Percentiles rank a stretch among this genome's conserved stretches.
Evolutionary conservation across 2,329 filamentous ascomycete species (phyloP).

Genomic region (Penicillium capsulatum): DNA sequence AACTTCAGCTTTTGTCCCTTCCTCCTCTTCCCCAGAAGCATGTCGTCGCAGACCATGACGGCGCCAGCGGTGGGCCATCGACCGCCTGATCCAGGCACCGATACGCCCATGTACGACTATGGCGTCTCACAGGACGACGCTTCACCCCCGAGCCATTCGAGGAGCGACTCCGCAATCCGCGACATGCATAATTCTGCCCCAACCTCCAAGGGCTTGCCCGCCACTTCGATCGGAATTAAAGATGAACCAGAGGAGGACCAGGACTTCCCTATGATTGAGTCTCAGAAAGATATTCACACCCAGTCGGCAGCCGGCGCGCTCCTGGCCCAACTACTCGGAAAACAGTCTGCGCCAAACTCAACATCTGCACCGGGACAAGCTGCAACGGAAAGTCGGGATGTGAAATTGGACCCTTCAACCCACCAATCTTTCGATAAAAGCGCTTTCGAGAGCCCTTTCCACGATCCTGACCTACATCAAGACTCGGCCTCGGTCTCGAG

Average conservation of each 20-base stretch:
- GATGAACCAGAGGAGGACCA: constrained; percentile 27
- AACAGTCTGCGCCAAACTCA: constrained; percentile 25
- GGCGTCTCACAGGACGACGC: constrained; percentile 26
- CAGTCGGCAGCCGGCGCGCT: constrained; percentile 42
- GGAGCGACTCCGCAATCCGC: constrained; percentile 39
- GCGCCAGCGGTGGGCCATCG: constrained; percentile 46
- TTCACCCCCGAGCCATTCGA: constrained; percentile 27
- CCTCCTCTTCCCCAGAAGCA: constrained; percentile 33
- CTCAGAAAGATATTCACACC: constrained; percentile 33
- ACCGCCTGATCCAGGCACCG: constrained; percentile 41
- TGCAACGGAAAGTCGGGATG: constrained; percentile 14
- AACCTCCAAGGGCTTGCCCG: constrained; percentile 29
- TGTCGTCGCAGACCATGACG: constrained; percentile 48
- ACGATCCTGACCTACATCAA: constrained; percentile 10
- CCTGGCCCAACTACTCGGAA: constrained; percentile 41
- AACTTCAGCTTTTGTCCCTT: constrained; percentile 25
- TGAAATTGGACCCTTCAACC: constrained; percentile 14
- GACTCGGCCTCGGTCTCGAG: constrained; percentile 12
- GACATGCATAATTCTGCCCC: constrained; percentile 38
- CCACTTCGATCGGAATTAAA: constrained; percentile 31
- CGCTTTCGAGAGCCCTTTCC: constrained; percentile 2
- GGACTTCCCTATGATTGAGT: constrained; percentile 20
- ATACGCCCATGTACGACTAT: constrained; percentile 41
- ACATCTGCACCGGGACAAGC: constrained; percentile 15
- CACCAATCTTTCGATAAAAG: constrained; percentile 8